These are phyloP conservation scores for Xylaria sp. DNA, from an alignment of 2,329 filamentous ascomycete species.

Conservation along the genomic window DNA sequence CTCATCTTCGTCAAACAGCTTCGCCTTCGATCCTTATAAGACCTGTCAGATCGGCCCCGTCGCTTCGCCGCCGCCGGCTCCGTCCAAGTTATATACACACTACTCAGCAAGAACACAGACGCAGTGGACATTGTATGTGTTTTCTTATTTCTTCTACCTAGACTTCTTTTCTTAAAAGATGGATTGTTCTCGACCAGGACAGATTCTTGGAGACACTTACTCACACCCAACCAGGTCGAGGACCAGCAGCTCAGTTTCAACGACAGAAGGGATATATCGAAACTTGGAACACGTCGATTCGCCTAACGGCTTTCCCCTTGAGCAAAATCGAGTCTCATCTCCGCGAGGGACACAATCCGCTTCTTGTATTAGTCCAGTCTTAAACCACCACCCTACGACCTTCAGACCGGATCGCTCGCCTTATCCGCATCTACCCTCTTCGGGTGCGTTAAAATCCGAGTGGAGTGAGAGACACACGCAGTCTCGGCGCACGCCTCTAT, in stretches of 20 bases:
- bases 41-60: conserved; percentile 20
- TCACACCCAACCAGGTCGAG: conserved; percentile 41
- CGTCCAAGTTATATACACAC: conserved; percentile 15
- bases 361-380: conserved; percentile 34
- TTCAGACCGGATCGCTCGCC: conserved; percentile 32
- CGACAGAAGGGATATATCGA: conserved; percentile 32
- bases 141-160: conserved; percentile 28
- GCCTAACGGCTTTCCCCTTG: conserved; percentile 27
- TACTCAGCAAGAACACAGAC: conserved; percentile 9
- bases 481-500: conserved; percentile 26
- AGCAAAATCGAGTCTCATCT: conserved; percentile 26
- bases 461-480: conserved; percentile 32
- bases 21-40: conserved; percentile 25
- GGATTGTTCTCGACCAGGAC: conserved; percentile 31
- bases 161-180: conserved; percentile 33
- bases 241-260: conserved; percentile 36
- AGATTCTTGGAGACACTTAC: conserved; percentile 36
- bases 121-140: conserved; percentile 32
- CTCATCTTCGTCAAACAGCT: conserved; percentile 20
- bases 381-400: conserved; percentile 30
- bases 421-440: conserved; percentile 35
- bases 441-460: conserved; percentile 33
- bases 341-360: conserved; percentile 28
- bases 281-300: conserved; percentile 33
- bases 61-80: conserved; percentile 5